A percentile compares a stretch with the other conserved stretches of the same genome.
phyloP scores from a whole-genome alignment of 768 basidiomycete genomes.

The Fistulinella prunicolor region DNA sequence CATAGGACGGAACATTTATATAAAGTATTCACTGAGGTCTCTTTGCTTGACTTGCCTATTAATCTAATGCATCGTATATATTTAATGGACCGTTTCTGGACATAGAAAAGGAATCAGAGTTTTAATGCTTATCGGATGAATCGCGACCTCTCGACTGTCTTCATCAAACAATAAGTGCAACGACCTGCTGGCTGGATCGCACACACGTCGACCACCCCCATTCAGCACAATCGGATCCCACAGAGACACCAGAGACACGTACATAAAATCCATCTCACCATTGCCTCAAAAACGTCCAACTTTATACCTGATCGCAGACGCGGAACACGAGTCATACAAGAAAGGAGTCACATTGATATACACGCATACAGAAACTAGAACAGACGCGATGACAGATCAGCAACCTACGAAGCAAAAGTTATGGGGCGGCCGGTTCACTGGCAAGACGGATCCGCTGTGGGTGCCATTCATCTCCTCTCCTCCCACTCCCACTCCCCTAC shows the following conservation, averaged over 20 bases:
- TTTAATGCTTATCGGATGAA: too few relatives aligned
- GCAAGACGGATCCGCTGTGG: constrained; percentile 66
- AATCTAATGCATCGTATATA: not conserved
- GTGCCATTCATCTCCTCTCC: not conserved
- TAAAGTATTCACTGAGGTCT: not conserved
- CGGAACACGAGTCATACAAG: not conserved
- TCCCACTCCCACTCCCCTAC: too few relatives aligned
- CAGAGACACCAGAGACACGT: too few relatives aligned
- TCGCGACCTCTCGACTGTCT: too few relatives aligned
- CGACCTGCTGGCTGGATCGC: too few relatives aligned
- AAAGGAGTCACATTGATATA: not conserved
- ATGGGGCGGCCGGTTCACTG: constrained; percentile 89
- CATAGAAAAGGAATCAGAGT: too few relatives aligned
- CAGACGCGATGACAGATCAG: constrained; percentile 39
- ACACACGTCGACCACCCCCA: too few relatives aligned
- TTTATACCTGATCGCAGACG: too few relatives aligned
- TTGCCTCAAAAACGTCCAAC: too few relatives aligned
- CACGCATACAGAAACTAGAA: not conserved
- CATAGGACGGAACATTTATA: constrained; percentile 1
- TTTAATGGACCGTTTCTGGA: not conserved
- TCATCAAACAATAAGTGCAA: too few relatives aligned
- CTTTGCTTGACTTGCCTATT: not conserved
- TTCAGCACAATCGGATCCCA: too few relatives aligned
- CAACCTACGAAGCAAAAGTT: constrained; percentile 63
- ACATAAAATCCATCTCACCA: too few relatives aligned